These are phyloP conservation scores for Diplodia corticola DNA, from an alignment of 2,329 filamentous ascomycete species.

Conservation along the genomic window DNA sequence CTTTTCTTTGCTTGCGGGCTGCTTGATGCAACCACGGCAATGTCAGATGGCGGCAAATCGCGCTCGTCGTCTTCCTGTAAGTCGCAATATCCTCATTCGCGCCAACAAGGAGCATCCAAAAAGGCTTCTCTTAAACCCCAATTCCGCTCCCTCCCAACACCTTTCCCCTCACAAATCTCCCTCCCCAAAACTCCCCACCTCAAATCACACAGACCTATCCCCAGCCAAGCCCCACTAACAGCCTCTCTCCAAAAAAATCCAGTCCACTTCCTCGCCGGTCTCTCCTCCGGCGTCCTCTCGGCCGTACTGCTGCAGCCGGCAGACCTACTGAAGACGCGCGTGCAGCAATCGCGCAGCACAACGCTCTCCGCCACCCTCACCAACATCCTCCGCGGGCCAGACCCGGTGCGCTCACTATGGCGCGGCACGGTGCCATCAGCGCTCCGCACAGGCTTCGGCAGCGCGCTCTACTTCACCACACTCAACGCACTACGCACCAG, in stretches of 20 bases:
- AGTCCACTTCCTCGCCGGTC: constrained; percentile 83
- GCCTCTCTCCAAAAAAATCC: not conserved
- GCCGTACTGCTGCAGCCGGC: constrained; percentile 91
- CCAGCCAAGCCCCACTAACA: not conserved
- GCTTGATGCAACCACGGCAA: constrained; percentile 40
- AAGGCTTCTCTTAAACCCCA: not conserved
- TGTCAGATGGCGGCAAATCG: constrained; percentile 54
- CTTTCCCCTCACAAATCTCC: not conserved
- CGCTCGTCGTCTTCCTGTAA: constrained; percentile 54
- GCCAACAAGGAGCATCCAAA: not conserved
- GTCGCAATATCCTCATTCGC: constrained; percentile 22
- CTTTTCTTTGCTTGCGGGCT: not conserved
- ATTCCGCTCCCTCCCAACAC: not conserved
- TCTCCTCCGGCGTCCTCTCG: constrained; percentile 82
- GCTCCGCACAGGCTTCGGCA: constrained; percentile 89
- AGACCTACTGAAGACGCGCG: constrained; percentile 92
- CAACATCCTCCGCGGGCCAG: constrained; percentile 65
- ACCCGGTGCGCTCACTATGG: constrained; percentile 77
- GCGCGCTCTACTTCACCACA: constrained; percentile 88
- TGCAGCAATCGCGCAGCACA: constrained; percentile 79
- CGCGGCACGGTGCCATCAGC: constrained; percentile 88
- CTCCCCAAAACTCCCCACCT: not conserved
- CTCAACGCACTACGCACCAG: constrained; percentile 78
- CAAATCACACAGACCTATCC: not conserved
- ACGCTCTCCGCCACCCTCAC: constrained; percentile 68